phyloP scores from a whole-genome alignment of 2,329 filamentous ascomycete species.

The Fusarium domesticum region DNA sequence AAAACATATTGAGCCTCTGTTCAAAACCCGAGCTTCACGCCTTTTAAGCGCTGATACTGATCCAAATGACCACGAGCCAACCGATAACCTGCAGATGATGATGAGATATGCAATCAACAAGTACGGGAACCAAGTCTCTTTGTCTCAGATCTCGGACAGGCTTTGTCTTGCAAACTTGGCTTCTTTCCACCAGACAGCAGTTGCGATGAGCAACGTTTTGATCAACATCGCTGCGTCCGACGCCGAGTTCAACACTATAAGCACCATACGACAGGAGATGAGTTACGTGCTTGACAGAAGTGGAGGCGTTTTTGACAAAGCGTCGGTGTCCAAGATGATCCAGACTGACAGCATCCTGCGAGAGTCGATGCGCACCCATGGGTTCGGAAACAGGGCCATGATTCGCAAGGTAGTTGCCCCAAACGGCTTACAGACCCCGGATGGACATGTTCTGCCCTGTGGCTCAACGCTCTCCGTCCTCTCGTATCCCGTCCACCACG shows the following conservation, averaged over 20 bases:
- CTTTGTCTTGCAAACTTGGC: slow-evolving; percentile 15
- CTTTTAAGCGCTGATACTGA: slow-evolving; percentile 1
- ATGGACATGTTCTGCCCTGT: slow-evolving; percentile 6
- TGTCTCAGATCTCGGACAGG: slow-evolving; percentile 9
- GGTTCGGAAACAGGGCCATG: slow-evolving; percentile 9
- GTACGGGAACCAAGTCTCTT: not conserved
- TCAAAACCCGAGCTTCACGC: not conserved
- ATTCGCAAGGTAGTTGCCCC: slow-evolving; percentile 7
- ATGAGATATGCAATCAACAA: slow-evolving; percentile 16
- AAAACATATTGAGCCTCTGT: slow-evolving; percentile 12
- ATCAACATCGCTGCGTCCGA: slow-evolving; percentile 10
- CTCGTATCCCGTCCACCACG: slow-evolving; percentile 5
- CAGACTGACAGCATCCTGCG: slow-evolving; percentile 6
- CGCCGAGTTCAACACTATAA: slow-evolving; percentile 5
- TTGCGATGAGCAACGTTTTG: slow-evolving; percentile 7
- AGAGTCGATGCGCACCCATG: slow-evolving; percentile 10
- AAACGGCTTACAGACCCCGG: slow-evolving; percentile 3
- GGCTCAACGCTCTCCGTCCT: slow-evolving; percentile 9
- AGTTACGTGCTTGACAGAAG: not conserved
- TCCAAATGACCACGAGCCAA: slow-evolving; percentile 6
- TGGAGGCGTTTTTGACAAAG: slow-evolving; percentile 4
- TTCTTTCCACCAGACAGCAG: slow-evolving; percentile 10
- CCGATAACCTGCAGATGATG: slow-evolving; percentile 20
- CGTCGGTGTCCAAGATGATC: slow-evolving; percentile 5
- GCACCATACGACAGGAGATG: slow-evolving; percentile 4